Percentiles rank a stretch among this genome's conserved stretches.
These are phyloP conservation scores for Stephanodiscus triporus DNA, from an alignment of 108 stramenopile genomes.

Conservation along the genomic window DNA sequence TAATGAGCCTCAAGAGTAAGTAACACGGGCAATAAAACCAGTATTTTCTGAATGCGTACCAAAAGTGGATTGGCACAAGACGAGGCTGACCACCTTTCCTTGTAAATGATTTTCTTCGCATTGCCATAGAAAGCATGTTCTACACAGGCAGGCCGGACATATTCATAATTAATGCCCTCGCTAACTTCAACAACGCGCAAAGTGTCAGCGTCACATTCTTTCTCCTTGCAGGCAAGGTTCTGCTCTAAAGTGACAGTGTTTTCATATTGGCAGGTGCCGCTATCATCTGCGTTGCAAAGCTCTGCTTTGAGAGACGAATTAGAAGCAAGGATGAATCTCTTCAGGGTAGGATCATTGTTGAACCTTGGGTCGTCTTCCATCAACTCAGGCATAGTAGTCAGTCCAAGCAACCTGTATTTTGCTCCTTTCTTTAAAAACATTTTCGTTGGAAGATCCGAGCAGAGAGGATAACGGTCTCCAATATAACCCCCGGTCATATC, in stretches of 20 bases:
- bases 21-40: neutral
- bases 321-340: conserved; percentile 24
- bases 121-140: conserved; percentile 59
- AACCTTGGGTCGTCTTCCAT: conserved; percentile 40
- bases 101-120: conserved; percentile 53
- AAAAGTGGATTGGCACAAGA: conserved; percentile 46
- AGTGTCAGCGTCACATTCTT: conserved; percentile 64
- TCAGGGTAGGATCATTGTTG: conserved; percentile 33
- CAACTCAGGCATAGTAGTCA: conserved; percentile 40
- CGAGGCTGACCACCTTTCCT: conserved; percentile 26
- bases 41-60: neutral
- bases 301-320: conserved; percentile 43
- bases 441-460: conserved; percentile 44
- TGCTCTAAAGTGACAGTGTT: conserved; percentile 45
- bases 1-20: neutral
- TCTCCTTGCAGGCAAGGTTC: conserved; percentile 50
- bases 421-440: conserved; percentile 60
- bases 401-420: conserved; percentile 58
- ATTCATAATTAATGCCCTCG: conserved; percentile 63
- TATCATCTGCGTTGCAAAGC: conserved; percentile 43
- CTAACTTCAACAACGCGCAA: conserved; percentile 59
- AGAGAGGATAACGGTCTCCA: conserved; percentile 63
- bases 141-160: conserved; percentile 64
- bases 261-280: conserved; percentile 40
- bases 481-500: conserved; percentile 65